Percentiles rank a stretch among this genome's conserved stretches.
phyloP scores from a whole-genome alignment of 345 rosid genomes.

The rapeseed (Brassica napus) region DNA sequence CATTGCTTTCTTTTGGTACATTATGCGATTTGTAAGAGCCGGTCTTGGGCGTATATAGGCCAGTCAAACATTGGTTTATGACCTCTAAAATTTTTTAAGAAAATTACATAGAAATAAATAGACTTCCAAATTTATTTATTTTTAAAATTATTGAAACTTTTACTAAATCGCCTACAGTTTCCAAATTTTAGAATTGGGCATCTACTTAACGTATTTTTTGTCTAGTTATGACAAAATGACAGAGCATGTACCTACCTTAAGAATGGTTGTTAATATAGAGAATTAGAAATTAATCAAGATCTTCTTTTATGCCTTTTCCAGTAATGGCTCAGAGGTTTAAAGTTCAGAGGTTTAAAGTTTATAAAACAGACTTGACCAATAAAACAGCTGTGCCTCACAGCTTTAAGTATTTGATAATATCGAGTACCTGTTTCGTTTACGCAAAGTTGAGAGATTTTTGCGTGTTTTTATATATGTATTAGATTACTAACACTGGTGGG shows the following conservation, averaged over 20 bases:
- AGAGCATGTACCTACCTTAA: not conserved
- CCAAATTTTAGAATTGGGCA: too few species aligned
- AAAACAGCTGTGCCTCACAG: constrained; percentile 15
- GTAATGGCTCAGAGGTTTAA: not conserved
- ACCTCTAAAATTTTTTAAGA: too few species aligned
- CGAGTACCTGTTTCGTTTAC: constrained; percentile 16
- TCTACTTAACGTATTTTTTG: too few species aligned
- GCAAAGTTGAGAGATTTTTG: constrained; percentile 21
- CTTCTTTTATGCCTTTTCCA: constrained; percentile 8
- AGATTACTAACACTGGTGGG: not conserved
- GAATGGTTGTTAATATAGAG: not conserved
- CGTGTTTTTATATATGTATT: not conserved
- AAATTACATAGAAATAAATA: too few species aligned
- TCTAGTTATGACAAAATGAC: not conserved
- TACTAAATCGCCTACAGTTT: too few species aligned
- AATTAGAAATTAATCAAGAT: not conserved
- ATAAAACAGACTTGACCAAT: constrained; percentile 5
- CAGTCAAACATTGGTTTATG: too few species aligned
- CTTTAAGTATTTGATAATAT: constrained; percentile 8
- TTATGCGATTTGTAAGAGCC: too few species aligned
- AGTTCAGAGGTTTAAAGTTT: not conserved
- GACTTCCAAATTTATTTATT: too few species aligned
- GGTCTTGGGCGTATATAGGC: too few species aligned
- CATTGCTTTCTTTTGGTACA: not conserved
- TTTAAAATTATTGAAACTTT: too few species aligned